Percentiles rank a stretch among this genome's conserved stretches.
Evolutionary conservation across 129 eudicot species (phyloP).

Genomic region (Silybum marianum): DNA sequence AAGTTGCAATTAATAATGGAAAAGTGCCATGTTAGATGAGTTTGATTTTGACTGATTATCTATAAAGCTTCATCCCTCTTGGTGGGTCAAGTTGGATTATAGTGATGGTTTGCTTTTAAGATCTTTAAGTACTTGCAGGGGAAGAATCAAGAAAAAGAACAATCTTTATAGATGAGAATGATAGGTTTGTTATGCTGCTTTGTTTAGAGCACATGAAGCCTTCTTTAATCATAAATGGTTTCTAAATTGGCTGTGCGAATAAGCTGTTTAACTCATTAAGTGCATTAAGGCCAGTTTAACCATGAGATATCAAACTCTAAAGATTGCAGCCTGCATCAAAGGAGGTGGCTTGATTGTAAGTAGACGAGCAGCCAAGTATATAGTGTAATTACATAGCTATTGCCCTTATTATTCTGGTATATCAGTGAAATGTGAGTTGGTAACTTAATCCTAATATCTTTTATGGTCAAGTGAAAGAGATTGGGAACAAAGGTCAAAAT

Average conservation of each 20-base stretch:
- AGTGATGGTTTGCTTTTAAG: constrained; percentile 20
- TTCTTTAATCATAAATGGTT: constrained; percentile 13
- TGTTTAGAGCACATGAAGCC: neutral
- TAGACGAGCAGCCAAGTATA: neutral
- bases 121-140: constrained; percentile 2
- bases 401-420: neutral
- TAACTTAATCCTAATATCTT: neutral
- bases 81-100: neutral
- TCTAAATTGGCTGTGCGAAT: neutral
- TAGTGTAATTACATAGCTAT: neutral
- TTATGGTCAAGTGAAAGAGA: neutral
- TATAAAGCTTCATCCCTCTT: neutral
- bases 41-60: constrained; percentile 12
- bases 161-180: constrained; percentile 13
- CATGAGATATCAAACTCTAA: neutral
- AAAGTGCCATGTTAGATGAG: neutral
- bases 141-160: constrained; percentile 14
- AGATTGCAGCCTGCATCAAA: neutral
- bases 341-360: neutral
- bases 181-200: neutral
- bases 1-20: constrained; percentile 18
- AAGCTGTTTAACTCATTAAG: too few species aligned
- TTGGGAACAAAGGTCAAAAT: too few species aligned
- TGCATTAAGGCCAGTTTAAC: neutral
- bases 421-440: neutral